Percentiles rank a stretch among this genome's conserved stretches.
These are phyloP conservation scores for Sistotremastrum suecicum DNA, from an alignment of 768 basidiomycete species.

Conservation along the genomic window DNA sequence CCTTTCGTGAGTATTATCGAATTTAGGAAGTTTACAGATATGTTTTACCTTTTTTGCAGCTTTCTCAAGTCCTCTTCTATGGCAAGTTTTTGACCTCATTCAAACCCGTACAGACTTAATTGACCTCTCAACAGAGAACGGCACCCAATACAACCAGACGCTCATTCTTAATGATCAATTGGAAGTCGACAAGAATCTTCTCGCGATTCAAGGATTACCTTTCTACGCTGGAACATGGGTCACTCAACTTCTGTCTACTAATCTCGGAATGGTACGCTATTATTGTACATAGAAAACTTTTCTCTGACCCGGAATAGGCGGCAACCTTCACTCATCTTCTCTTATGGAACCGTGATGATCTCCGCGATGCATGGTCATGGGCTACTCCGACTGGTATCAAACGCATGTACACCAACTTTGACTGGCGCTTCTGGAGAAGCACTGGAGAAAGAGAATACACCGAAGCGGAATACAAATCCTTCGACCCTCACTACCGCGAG, in stretches of 20 bases:
- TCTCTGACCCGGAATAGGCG: slow-evolving; percentile 8
- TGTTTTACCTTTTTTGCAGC: slow-evolving; percentile 8
- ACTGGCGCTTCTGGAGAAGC: slow-evolving; percentile 27
- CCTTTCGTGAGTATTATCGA: slow-evolving; percentile 24
- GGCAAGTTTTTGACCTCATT: too few species aligned
- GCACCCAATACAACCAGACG: slow-evolving; percentile 36
- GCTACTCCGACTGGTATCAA: slow-evolving; percentile 21
- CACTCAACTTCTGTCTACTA: slow-evolving; percentile 27
- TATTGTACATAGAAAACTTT: background rate
- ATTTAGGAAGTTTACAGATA: slow-evolving; percentile 11
- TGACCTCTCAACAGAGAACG: slow-evolving; percentile 20
- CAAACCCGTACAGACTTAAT: too few species aligned
- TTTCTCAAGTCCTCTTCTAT: slow-evolving; percentile 36
- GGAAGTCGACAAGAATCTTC: slow-evolving; percentile 33
- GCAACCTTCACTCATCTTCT: slow-evolving; percentile 34
- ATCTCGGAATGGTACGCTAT: slow-evolving; percentile 23
- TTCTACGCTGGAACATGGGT: slow-evolving; percentile 37
- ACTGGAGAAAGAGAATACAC: slow-evolving; percentile 24
- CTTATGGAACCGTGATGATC: slow-evolving; percentile 39
- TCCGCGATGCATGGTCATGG: slow-evolving; percentile 34
- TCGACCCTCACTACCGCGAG: slow-evolving; percentile 41
- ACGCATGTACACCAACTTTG: slow-evolving; percentile 20
- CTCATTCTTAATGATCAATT: slow-evolving; percentile 38
- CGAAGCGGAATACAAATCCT: slow-evolving; percentile 19
- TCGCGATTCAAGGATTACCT: slow-evolving; percentile 26